Evolutionary conservation across 495 filamentous ascomycete genomes (phyloP).

Genomic region (Astrothelium macrocarpum): DNA sequence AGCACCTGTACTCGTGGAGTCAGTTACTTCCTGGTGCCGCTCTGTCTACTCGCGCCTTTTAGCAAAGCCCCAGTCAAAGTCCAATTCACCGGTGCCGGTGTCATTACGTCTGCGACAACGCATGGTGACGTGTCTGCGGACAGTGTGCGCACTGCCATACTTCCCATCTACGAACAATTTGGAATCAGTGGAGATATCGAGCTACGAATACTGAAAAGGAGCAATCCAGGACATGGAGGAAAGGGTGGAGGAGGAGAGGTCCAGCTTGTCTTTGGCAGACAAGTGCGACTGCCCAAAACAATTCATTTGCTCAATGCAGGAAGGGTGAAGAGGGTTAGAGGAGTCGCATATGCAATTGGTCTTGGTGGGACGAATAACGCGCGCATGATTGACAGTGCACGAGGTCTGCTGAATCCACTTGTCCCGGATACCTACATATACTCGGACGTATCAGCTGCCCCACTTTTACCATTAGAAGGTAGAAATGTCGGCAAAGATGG

Average conservation of each 20-base stretch:
- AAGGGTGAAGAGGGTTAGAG: slow-evolving; percentile 76
- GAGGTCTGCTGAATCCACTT: slow-evolving; percentile 79
- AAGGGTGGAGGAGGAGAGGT: slow-evolving; percentile 82
- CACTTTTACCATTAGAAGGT: slow-evolving; percentile 43
- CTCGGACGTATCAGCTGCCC: slow-evolving; percentile 64
- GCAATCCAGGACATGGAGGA: slow-evolving; percentile 62
- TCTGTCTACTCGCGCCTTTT: slow-evolving; percentile 89
- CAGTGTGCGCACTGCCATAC: slow-evolving; percentile 82
- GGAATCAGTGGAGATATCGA: slow-evolving; percentile 84
- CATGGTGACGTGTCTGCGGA: slow-evolving; percentile 82
- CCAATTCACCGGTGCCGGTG: slow-evolving; percentile 77
- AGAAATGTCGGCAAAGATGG: slow-evolving; percentile 48
- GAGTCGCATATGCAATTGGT: slow-evolving; percentile 85
- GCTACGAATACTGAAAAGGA: slow-evolving; percentile 67
- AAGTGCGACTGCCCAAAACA: slow-evolving; percentile 87
- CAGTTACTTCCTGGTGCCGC: slow-evolving; percentile 84
- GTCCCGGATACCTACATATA: slow-evolving; percentile 80
- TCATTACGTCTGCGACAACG: slow-evolving; percentile 78
- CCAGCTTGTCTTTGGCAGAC: slow-evolving; percentile 81
- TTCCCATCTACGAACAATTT: slow-evolving; percentile 83
- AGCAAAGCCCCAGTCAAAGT: slow-evolving; percentile 81
- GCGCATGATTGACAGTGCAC: slow-evolving; percentile 83
- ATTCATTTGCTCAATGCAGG: slow-evolving; percentile 81
- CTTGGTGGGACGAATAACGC: slow-evolving; percentile 87
- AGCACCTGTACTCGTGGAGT: slow-evolving; percentile 65